Evolutionary conservation across 1,284 basidiomycete species (phyloP).

Genomic region (Cryptococcus depauperatus): DNA sequence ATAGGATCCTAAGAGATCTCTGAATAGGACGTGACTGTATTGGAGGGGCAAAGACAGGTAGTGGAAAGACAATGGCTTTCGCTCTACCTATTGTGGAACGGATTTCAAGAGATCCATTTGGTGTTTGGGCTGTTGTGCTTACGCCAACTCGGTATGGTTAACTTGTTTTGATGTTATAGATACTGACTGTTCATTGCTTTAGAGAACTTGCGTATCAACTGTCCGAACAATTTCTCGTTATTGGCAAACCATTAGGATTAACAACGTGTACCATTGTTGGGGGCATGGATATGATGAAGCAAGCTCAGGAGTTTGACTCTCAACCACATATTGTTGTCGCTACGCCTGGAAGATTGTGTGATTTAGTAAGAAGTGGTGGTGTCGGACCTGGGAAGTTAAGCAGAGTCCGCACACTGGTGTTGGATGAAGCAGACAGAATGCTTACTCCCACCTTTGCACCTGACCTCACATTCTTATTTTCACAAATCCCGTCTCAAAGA

Average conservation of each 20-base stretch:
- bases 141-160: constrained; percentile 79
- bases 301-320: constrained; percentile 76
- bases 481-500: constrained; percentile 67
- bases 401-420: constrained; percentile 76
- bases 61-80: constrained; percentile 96
- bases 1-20: constrained; percentile 1
- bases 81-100: constrained; percentile 90
- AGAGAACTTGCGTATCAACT: constrained; percentile 97
- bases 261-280: constrained; percentile 86
- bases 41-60: constrained; percentile 95
- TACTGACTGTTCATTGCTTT: background rate
- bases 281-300: constrained; percentile 97
- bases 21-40: constrained; percentile 77
- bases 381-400: constrained; percentile 68
- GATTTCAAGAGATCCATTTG: constrained; percentile 80
- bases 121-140: constrained; percentile 84
- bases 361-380: constrained; percentile 71
- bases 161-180: background rate
- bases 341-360: constrained; percentile 90
- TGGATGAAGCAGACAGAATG: constrained; percentile 94
- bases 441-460: constrained; percentile 83
- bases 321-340: constrained; percentile 92
- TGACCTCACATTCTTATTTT: constrained; percentile 74
- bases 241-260: constrained; percentile 72
- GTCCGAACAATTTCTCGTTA: constrained; percentile 86